phyloP scores from a whole-genome alignment of 2,329 filamentous ascomycete species.

The Sclerotinia minor region DNA sequence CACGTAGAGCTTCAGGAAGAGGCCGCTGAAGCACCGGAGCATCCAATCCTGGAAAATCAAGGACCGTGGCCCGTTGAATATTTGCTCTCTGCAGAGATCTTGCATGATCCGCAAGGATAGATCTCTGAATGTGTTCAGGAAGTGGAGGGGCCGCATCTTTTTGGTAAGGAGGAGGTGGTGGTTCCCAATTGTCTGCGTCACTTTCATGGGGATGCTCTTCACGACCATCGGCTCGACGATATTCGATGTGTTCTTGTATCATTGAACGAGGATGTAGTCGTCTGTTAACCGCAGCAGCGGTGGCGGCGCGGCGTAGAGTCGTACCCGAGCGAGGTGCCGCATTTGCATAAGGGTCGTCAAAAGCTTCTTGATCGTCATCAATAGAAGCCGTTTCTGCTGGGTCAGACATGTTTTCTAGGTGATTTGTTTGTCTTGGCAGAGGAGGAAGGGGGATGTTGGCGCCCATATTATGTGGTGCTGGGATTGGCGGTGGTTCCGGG shows the following conservation, averaged over 20 bases:
- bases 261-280: slow-evolving; percentile 61
- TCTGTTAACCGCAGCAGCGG: slow-evolving; percentile 73
- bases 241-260: slow-evolving; percentile 57
- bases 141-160: slow-evolving; percentile 51
- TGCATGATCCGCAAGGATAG: slow-evolving; percentile 39
- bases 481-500: slow-evolving; percentile 35
- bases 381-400: slow-evolving; percentile 35
- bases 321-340: slow-evolving; percentile 68
- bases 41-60: slow-evolving; percentile 36
- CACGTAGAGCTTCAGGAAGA: slow-evolving; percentile 33
- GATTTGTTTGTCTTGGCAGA: slow-evolving; percentile 30
- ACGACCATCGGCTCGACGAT: slow-evolving; percentile 67
- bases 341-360: slow-evolving; percentile 73
- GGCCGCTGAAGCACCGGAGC: slow-evolving; percentile 33
- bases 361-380: slow-evolving; percentile 49
- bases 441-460: slow-evolving; percentile 29
- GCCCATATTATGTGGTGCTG: slow-evolving; percentile 29
- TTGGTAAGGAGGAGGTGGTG: slow-evolving; percentile 78
- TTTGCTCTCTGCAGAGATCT: slow-evolving; percentile 36
- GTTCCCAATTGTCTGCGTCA: slow-evolving; percentile 85
- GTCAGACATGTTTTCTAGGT: slow-evolving; percentile 29
- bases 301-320: slow-evolving; percentile 70
- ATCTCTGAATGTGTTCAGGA: slow-evolving; percentile 42
- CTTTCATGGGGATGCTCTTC: slow-evolving; percentile 80
- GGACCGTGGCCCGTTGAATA: slow-evolving; percentile 33